Evolutionary conservation across 306 rosid species (phyloP), one percentile per base, ranked within the genome.

Genomic region (Trifolium repens): DNA sequence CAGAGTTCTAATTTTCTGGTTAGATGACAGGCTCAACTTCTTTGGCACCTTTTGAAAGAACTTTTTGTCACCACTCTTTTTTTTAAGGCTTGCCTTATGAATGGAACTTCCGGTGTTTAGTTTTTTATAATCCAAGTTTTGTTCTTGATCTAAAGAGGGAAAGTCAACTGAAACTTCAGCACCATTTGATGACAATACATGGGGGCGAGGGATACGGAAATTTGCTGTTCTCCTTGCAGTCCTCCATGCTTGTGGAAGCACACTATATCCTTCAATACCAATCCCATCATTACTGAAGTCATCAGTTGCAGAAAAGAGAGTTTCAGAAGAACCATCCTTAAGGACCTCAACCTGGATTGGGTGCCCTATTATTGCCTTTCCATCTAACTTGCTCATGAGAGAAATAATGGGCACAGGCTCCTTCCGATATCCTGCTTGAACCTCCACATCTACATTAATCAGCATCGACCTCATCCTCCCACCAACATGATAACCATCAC

Each of bases 181-280:
- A 14, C 85, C 88, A 62, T 81, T 87, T 5, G 87, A 76, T 5
- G 90, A 72, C 2, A 69, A 78, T 32, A 82, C 78, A 58, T 77
- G 97, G 74, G 93, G 88, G 61, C 93, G 97, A 0, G 93, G 98
- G 53, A 89, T 84, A 16, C 97, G 93, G 32, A 86, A 76, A 62
- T 89, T 91, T 22, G 98, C 93, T 9, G 98, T 91, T 81, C 98
- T 89, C 89, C 98, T 88, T 26, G 98, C 98, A 17, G 97, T 93
- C 61, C 93, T 89, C 98, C 97, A 93, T 69, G 93, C 91, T 15
- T 88, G 96, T 58, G 91, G 96, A 82, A 91, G 91, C 67, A 86
- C 65, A 19, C 88, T 72, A 64, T 67, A 83, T 78, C 88, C 91
- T 42, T 91, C 89, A 58, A 78, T 67, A 61, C 84, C 90, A 63